Conservation (phyloP, 2,329 filamentous ascomycete species). For the Botrytis medusae region DNA sequence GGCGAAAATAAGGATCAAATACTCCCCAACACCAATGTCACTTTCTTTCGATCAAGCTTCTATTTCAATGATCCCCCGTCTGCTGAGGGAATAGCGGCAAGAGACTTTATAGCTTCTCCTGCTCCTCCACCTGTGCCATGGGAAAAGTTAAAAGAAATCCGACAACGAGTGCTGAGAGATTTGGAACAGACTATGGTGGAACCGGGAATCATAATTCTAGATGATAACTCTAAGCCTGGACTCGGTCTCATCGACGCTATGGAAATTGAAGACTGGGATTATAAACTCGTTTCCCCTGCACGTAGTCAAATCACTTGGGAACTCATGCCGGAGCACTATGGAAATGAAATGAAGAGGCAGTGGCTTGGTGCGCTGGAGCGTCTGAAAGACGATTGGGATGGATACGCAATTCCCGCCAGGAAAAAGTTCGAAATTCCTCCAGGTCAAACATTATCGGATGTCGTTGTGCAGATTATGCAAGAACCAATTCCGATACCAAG, state of each 20-base stretch:
- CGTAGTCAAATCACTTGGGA: neutral
- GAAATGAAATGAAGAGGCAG: neutral
- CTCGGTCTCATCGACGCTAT: neutral
- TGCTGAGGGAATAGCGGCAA: neutral
- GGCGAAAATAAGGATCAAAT: neutral
- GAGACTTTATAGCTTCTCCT: neutral
- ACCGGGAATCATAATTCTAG: neutral
- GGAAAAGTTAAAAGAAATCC: neutral
- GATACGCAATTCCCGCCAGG: neutral
- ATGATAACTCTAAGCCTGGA: neutral
- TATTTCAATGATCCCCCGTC: neutral
- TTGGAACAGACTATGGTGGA: neutral
- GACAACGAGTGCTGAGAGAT: neutral
- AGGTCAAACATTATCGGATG: neutral
- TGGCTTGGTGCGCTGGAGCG: neutral
- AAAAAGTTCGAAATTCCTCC: neutral
- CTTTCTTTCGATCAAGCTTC: neutral
- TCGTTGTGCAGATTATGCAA: neutral
- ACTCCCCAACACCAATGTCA: neutral
- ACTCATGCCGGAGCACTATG: neutral
- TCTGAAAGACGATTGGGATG: neutral
- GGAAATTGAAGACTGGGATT: neutral
- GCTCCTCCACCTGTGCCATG: neutral
- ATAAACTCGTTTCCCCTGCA: neutral
- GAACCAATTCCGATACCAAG: neutral